These are phyloP conservation scores for Tubosaeta sp. DNA, from an alignment of 768 basidiomycete genomes.

Conservation along the genomic window DNA sequence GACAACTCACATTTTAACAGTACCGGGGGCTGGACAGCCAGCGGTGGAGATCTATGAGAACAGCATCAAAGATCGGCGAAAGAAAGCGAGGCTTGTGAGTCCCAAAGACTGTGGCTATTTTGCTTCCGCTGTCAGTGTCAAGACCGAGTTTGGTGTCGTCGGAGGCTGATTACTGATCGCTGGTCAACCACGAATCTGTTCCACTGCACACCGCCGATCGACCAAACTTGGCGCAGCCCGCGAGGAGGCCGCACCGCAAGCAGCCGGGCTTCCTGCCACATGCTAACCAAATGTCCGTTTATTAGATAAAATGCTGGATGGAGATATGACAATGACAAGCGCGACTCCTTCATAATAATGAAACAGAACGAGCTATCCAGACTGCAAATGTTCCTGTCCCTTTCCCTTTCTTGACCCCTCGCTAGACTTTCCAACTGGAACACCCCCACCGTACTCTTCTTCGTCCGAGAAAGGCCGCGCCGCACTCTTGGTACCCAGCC, in stretches of 20 bases:
- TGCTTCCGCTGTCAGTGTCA: slow-evolving; percentile 31
- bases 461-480: slow-evolving; percentile 20
- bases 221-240: slow-evolving; percentile 11
- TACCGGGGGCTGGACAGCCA: slow-evolving; percentile 9
- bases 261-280: slow-evolving; percentile 23
- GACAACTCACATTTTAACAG: slow-evolving; percentile 21
- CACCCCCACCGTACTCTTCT: slow-evolving; percentile 22
- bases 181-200: slow-evolving; percentile 3
- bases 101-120: slow-evolving; percentile 14
- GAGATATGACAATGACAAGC: slow-evolving; percentile 19
- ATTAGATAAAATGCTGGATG: slow-evolving; percentile 31
- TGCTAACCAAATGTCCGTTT: slow-evolving; percentile 34
- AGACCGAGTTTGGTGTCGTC: slow-evolving; percentile 5
- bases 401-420: slow-evolving; percentile 12
- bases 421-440: slow-evolving; percentile 1
- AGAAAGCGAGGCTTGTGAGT: slow-evolving; percentile 2
- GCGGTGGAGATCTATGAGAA: slow-evolving; percentile 16
- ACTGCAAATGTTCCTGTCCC: slow-evolving; percentile 18
- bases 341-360: slow-evolving; percentile 25
- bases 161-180: slow-evolving; percentile 19
- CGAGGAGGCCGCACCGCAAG: slow-evolving; percentile 31
- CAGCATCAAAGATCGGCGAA: slow-evolving; percentile 24
- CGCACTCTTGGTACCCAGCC: slow-evolving; percentile 24
- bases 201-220: slow-evolving; percentile 1
- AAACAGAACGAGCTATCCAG: slow-evolving; percentile 21